A percentile compares a stretch with the other conserved stretches of the same genome.
Conservation (phyloP, 2,329 filamentous ascomycete species). For the Alternaria brassicicola region DNA sequence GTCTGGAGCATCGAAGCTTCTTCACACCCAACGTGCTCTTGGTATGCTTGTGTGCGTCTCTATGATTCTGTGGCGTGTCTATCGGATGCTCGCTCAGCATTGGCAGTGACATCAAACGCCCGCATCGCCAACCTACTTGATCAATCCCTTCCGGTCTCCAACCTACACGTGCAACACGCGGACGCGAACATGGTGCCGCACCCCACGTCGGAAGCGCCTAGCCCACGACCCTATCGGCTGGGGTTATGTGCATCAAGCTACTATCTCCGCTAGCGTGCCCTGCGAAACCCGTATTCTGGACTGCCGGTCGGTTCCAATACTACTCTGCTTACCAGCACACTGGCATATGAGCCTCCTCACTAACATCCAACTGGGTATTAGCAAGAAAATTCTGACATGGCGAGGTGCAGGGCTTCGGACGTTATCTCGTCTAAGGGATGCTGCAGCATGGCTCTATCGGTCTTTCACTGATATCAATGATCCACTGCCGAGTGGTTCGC, state of each 20-base stretch:
- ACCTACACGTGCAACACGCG: neutral
- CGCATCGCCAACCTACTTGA: neutral
- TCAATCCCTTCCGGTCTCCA: neutral
- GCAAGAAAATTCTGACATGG: neutral
- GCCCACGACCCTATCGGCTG: neutral
- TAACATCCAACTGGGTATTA: neutral
- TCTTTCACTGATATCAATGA: neutral
- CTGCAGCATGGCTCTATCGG: neutral
- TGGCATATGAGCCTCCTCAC: neutral
- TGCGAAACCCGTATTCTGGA: slow-evolving; percentile 1
- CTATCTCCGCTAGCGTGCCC: neutral
- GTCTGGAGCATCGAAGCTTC: slow-evolving; percentile 7
- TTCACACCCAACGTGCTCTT: neutral
- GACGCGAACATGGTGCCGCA: neutral
- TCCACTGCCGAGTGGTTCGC: neutral
- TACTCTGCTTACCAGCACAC: slow-evolving; percentile 1
- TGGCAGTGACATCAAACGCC: neutral
- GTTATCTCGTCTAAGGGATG: neutral
- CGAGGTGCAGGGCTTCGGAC: neutral
- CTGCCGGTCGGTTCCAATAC: slow-evolving; percentile 1
- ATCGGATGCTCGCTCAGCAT: neutral
- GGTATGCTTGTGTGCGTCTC: neutral
- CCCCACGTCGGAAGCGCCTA: neutral
- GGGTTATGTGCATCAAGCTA: neutral
- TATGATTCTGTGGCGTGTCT: slow-evolving; percentile 5